Conservation (phyloP, 2,329 filamentous ascomycete genomes). For the Trichoderma brevicompactum region DNA sequence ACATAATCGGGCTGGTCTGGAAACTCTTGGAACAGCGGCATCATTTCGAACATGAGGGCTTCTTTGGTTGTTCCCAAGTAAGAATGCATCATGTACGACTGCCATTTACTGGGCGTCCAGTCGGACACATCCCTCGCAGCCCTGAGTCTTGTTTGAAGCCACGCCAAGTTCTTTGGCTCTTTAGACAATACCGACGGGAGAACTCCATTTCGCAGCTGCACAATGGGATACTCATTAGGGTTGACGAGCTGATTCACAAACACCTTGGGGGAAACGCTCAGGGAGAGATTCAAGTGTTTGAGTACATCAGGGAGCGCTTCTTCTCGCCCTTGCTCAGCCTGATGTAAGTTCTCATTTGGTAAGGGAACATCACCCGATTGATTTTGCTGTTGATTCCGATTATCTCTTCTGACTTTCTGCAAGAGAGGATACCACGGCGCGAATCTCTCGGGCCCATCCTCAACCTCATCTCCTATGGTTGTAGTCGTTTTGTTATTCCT, state of each 20-base stretch:
- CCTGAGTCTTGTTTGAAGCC: not conserved
- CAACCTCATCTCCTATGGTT: not conserved
- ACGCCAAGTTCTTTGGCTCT: constrained; percentile 4
- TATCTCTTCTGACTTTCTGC: constrained; percentile 1
- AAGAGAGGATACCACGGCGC: constrained; percentile 18
- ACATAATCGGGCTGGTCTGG: not conserved
- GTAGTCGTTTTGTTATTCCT: not conserved
- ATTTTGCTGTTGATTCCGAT: not conserved
- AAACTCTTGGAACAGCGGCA: not conserved
- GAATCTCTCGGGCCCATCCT: constrained; percentile 19
- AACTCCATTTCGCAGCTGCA: constrained; percentile 13
- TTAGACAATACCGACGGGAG: not conserved
- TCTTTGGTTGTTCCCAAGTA: not conserved
- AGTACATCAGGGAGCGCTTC: not conserved
- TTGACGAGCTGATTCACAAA: constrained; percentile 5
- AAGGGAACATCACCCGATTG: not conserved
- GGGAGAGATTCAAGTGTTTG: not conserved
- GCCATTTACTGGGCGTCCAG: not conserved
- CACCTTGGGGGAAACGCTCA: not conserved
- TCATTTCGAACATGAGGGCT: constrained; percentile 5
- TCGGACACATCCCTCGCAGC: not conserved
- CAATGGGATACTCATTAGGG: constrained; percentile 4
- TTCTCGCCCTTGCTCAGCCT: not conserved
- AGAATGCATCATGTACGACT: not conserved
- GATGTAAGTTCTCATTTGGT: not conserved